Evolutionary conservation across 768 basidiomycete species (phyloP), one percentile per base, ranked within the genome.

Genomic region (Kockovaella imperatae): DNA sequence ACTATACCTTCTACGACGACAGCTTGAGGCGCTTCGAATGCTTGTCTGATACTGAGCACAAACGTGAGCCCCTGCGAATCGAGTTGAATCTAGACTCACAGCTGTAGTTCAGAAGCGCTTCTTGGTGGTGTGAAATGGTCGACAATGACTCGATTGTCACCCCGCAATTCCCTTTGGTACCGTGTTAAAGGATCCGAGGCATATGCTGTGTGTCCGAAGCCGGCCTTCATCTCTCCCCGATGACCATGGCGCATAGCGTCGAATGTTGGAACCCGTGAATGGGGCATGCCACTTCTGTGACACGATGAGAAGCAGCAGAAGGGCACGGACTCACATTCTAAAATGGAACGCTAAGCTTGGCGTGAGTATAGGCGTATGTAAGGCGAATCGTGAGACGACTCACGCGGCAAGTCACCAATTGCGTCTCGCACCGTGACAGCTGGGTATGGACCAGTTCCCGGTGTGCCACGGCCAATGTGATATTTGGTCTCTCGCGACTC

Each of bases 401-500:
- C 24, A 62, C 60, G 29, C 2, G 54, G 58, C 3, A 63, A 47
- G 28, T 63, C 61, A 4, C 34, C 31, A 2, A 63, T 52, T 1
- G 61, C 57, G 31, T 59, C 57, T 14, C 30, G 2, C 2, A 60
- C 54, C 1, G 61, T 57, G 3, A 59, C 45, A n/a, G 57, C 45
- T 7, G 55, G 46, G 21, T 42, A 35, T 6, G 51, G 31, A 0
- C 53, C 61, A 4, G 51, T 51, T 0, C 61, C 61, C 11, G 52
- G 54, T 2, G 61, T 55, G 8, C 51, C 58, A 6, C 17, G 24
- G 13, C 53, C 23, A 10, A 47, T 18, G 23, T 54, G 49, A 31
- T 53, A 50, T 3, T 29, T 46, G 18, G 32, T 26, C 10, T 35
- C 14, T 11, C 34, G 39, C 15, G 36, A 18, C 8, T 44, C 42